Evolutionary conservation across 208 protist species (phyloP).

Genomic region (Leishmania mexicana): DNA sequence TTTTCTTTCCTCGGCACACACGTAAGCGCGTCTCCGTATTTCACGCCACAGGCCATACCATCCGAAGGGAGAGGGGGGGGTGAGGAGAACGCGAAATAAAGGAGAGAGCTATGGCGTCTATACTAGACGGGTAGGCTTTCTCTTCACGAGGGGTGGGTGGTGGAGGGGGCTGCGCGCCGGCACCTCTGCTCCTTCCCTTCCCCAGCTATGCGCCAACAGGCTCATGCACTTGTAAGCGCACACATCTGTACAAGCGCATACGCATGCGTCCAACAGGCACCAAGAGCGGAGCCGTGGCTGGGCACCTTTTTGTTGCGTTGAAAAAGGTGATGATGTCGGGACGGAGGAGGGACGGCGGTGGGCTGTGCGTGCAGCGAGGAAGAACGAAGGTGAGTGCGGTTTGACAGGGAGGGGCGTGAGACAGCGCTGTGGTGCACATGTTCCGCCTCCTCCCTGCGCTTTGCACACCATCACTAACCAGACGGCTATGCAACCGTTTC

Average conservation of each 20-base stretch:
- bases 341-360: not conserved
- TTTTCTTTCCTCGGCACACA: not conserved
- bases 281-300: not conserved
- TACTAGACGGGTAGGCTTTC: not conserved
- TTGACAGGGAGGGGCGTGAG: not conserved
- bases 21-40: not conserved
- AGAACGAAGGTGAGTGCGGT: not conserved
- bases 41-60: not conserved
- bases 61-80: not conserved
- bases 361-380: not conserved
- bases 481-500: not conserved
- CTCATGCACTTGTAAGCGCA: not conserved
- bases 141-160: not conserved
- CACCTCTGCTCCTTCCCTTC: not conserved
- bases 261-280: not conserved
- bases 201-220: not conserved
- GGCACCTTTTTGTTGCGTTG: not conserved
- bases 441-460: not conserved
- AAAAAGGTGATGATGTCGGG: not conserved
- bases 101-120: not conserved
- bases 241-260: not conserved
- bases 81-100: not conserved
- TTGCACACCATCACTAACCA: not conserved
- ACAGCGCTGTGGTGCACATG: not conserved
- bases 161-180: not conserved